Conservation (phyloP, 176 grass and related monocot species). For the Rhipidocladum racemiflorum region DNA sequence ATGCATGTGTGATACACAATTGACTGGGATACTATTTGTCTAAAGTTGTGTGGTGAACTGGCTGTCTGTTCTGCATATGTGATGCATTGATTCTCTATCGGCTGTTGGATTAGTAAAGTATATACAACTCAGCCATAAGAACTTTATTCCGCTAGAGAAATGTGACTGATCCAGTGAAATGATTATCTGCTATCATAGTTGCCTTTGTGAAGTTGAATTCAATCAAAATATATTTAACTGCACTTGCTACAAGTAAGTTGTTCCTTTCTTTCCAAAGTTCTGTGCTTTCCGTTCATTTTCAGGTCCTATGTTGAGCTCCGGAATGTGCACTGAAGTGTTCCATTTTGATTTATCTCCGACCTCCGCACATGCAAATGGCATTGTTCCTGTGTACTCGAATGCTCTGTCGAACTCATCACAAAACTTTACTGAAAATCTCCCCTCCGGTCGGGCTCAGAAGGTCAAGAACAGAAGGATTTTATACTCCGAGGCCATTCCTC, state of each 20-base stretch:
- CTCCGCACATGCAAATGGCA: conserved; percentile 30
- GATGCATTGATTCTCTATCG: not conserved
- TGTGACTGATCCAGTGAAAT: not conserved
- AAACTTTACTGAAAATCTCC: conserved; percentile 41
- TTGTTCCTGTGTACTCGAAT: conserved; percentile 53
- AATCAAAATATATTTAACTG: not conserved
- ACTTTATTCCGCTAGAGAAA: not conserved
- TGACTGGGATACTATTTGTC: not conserved
- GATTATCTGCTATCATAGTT: not conserved
- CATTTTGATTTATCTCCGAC: conserved; percentile 62
- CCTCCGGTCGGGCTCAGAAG: conserved; percentile 29
- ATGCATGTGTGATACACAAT: not conserved
- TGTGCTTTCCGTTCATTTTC: conserved; percentile 13
- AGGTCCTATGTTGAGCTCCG: conserved; percentile 76
- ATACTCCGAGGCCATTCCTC: conserved; percentile 66
- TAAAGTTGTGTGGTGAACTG: not conserved
- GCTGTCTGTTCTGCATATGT: not conserved
- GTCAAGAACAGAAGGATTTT: conserved; percentile 67
- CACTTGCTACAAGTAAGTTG: not conserved
- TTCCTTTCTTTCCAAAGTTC: not conserved
- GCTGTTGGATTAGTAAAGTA: not conserved
- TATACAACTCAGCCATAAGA: not conserved
- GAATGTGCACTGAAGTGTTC: conserved; percentile 98
- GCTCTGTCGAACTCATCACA: conserved; percentile 36
- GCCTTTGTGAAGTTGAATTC: not conserved